These are phyloP conservation scores for Grosmannia clavigera DNA, from an alignment of 2,329 filamentous ascomycete species.

Conservation along the genomic window DNA sequence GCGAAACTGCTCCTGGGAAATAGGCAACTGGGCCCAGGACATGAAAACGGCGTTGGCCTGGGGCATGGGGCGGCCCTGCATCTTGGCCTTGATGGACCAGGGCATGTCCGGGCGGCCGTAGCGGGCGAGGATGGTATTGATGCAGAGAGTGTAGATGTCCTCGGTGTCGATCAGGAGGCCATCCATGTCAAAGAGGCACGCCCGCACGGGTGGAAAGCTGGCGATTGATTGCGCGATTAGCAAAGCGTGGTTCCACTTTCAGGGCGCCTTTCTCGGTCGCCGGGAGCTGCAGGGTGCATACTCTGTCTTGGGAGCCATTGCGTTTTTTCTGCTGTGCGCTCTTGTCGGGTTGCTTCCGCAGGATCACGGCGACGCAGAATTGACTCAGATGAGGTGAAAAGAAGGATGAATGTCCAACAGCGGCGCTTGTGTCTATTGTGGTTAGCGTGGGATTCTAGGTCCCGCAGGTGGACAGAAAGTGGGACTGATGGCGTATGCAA, in stretches of 20 bases:
- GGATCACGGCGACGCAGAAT: background rate
- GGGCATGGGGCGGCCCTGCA: conserved; percentile 49
- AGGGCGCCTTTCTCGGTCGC: background rate
- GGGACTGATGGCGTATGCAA: background rate
- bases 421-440: background rate
- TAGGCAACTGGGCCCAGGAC: conserved; percentile 77
- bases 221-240: background rate
- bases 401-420: background rate
- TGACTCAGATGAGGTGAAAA: background rate
- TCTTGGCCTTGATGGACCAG: conserved; percentile 85
- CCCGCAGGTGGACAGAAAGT: background rate
- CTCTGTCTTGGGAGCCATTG: conserved; percentile 21
- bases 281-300: conserved; percentile 9
- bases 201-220: conserved; percentile 68
- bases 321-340: background rate
- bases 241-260: background rate
- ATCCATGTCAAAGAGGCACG: conserved; percentile 98
- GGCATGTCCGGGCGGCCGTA: conserved; percentile 67
- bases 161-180: conserved; percentile 90
- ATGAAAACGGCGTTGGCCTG: conserved; percentile 45
- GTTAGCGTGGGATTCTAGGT: background rate
- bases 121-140: conserved; percentile 68
- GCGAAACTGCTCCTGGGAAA: conserved; percentile 56
- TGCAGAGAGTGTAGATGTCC: conserved; percentile 73
- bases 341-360: background rate